A percentile compares a stretch with the other conserved stretches of the same genome.
These are phyloP conservation scores for Hygrocybe coccinea DNA, from an alignment of 768 basidiomycete genomes.

Conservation along the genomic window DNA sequence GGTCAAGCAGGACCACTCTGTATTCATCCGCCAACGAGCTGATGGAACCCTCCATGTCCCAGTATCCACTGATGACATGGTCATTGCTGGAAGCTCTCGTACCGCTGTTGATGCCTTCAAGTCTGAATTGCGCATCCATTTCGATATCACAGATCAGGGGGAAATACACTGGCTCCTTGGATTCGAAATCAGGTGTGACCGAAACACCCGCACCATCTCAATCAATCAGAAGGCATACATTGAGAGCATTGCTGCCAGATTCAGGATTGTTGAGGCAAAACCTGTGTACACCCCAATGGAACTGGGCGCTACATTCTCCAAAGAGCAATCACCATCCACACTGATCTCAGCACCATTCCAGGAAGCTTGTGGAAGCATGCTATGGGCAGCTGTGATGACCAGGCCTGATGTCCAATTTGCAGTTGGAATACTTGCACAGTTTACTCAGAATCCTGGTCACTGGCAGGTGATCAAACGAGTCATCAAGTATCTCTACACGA, in stretches of 20 bases:
- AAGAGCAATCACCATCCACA: conserved; percentile 9
- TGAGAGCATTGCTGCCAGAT: not conserved
- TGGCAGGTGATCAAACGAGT: conserved; percentile 21
- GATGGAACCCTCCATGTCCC: too few species aligned
- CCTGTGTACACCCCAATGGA: conserved; percentile 19
- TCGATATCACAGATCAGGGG: conserved; percentile 24
- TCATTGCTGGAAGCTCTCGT: too few species aligned
- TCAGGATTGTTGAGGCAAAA: conserved; percentile 8
- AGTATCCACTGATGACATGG: not conserved
- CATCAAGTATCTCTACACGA: conserved; percentile 29
- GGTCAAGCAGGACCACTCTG: conserved; percentile 32
- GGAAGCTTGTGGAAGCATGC: not conserved
- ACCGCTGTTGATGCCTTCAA: conserved; percentile 4
- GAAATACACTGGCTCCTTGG: conserved; percentile 27
- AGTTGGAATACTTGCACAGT: not conserved
- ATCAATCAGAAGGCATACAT: conserved; percentile 17
- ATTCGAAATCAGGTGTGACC: conserved; percentile 21
- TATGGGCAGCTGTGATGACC: not conserved
- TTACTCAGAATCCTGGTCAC: not conserved
- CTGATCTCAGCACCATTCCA: not conserved
- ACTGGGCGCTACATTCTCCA: conserved; percentile 10
- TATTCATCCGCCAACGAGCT: too few species aligned
- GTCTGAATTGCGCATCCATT: not conserved
- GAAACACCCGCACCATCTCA: conserved; percentile 15
- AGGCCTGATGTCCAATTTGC: not conserved